These are phyloP conservation scores for Boletus subparvulus DNA, from an alignment of 768 basidiomycete species.

Conservation along the genomic window DNA sequence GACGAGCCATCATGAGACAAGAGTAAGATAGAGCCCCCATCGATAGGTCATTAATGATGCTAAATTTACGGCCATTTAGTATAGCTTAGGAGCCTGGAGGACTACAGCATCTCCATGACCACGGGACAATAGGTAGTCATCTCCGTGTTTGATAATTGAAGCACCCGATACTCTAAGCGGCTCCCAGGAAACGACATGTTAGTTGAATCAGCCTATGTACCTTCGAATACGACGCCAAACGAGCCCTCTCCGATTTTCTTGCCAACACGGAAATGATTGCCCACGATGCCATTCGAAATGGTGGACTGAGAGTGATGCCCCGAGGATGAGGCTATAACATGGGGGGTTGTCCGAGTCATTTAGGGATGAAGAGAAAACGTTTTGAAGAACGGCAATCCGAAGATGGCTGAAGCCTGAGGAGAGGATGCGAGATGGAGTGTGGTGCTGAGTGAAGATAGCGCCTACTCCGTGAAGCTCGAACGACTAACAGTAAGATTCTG, in stretches of 20 bases:
- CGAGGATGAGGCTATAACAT: constrained; percentile 82
- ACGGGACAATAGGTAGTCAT: constrained; percentile 3
- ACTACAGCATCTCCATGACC: constrained; percentile 3
- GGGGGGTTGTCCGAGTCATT: constrained; percentile 83
- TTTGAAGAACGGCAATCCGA: constrained; percentile 29
- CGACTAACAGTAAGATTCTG: too few relatives aligned
- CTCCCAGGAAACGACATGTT: background rate
- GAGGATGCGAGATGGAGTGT: constrained; percentile 18
- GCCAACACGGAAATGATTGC: too few relatives aligned
- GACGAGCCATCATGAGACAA: background rate
- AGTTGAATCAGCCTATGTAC: constrained; percentile 46
- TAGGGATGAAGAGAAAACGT: constrained; percentile 1
- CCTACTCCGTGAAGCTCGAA: background rate
- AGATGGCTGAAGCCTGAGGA: too few relatives aligned
- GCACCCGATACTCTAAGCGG: constrained; percentile 10
- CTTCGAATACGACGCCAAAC: constrained; percentile 96
- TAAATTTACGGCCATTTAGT: constrained; percentile 3
- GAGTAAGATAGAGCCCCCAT: background rate
- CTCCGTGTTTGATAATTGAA: constrained; percentile 3
- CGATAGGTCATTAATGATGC: constrained; percentile 3
- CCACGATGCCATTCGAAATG: too few relatives aligned
- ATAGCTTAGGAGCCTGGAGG: background rate
- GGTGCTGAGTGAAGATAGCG: constrained; percentile 24
- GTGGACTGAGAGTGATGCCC: too few relatives aligned
- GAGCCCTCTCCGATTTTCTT: constrained; percentile 99